A percentile compares a stretch with the other conserved stretches of the same genome.
Conservation (phyloP, 352 stramenopile genomes). For the Phytophthora niederhauseri region DNA sequence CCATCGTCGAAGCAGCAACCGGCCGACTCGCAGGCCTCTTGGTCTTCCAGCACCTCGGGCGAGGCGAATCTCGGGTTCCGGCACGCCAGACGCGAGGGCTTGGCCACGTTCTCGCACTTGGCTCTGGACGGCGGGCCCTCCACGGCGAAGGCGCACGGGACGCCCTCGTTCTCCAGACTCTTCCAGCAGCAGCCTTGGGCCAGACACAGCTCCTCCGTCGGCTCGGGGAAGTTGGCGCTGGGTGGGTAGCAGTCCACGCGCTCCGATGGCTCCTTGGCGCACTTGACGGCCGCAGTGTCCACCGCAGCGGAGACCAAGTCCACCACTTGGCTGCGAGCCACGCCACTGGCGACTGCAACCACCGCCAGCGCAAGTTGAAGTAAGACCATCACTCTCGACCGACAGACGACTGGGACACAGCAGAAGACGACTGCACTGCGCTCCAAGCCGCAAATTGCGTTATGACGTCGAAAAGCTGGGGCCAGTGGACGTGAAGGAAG, state of each 20-base stretch:
- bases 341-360: conserved; percentile 8
- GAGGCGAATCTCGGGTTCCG: conserved; percentile 72
- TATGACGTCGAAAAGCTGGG: conserved; percentile 10
- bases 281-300: conserved; percentile 23
- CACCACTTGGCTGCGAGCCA: conserved; percentile 4
- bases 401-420: background rate
- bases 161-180: conserved; percentile 51
- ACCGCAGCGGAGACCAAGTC: conserved; percentile 17
- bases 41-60: conserved; percentile 31
- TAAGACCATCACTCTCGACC: conserved; percentile 33
- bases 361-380: conserved; percentile 24
- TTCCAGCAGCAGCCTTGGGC: conserved; percentile 89
- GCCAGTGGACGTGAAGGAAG: background rate
- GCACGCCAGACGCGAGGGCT: conserved; percentile 62
- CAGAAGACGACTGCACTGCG: background rate
- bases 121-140: conserved; percentile 17
- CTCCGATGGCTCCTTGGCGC: conserved; percentile 30
- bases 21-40: conserved; percentile 43
- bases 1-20: conserved; percentile 80
- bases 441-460: conserved; percentile 34
- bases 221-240: conserved; percentile 61
- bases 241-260: conserved; percentile 81
- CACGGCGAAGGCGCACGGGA: conserved; percentile 70
- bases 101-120: conserved; percentile 45
- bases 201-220: conserved; percentile 78